These are phyloP conservation scores for Alternaria consortialis DNA, from an alignment of 2,329 filamentous ascomycete genomes.

Conservation along the genomic window DNA sequence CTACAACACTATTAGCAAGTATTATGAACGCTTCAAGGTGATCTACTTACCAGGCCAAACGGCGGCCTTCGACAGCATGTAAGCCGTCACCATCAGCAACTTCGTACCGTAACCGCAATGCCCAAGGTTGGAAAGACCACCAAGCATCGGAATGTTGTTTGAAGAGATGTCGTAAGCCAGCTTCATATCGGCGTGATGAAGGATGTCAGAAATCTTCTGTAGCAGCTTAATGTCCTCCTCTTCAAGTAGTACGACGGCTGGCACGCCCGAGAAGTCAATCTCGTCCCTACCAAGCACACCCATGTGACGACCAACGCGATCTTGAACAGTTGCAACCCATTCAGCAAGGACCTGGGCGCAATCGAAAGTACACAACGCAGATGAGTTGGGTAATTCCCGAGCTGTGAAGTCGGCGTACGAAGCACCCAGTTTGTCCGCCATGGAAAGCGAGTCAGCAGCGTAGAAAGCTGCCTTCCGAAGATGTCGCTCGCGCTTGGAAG, in stretches of 20 bases:
- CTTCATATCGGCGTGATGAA: slow-evolving; percentile 80
- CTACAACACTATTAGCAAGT: slow-evolving; percentile 52
- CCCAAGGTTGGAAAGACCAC: slow-evolving; percentile 65
- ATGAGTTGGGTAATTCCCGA: slow-evolving; percentile 86
- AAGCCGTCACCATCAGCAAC: slow-evolving; percentile 82
- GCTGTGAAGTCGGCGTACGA: slow-evolving; percentile 86
- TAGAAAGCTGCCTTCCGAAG: slow-evolving; percentile 95
- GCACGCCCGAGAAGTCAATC: slow-evolving; percentile 80
- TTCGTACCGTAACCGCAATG: slow-evolving; percentile 81
- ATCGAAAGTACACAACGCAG: slow-evolving; percentile 90
- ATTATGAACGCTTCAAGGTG: background rate
- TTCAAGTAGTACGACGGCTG: slow-evolving; percentile 88
- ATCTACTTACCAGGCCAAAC: slow-evolving; percentile 84
- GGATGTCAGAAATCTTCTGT: slow-evolving; percentile 80
- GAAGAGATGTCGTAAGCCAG: slow-evolving; percentile 66
- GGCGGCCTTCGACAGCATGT: slow-evolving; percentile 86
- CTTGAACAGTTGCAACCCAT: slow-evolving; percentile 92
- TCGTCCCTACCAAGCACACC: slow-evolving; percentile 86
- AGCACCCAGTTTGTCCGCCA: slow-evolving; percentile 85
- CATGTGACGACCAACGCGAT: slow-evolving; percentile 88
- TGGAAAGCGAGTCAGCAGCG: slow-evolving; percentile 87
- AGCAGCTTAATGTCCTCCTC: slow-evolving; percentile 90
- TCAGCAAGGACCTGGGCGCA: slow-evolving; percentile 93
- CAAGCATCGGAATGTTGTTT: slow-evolving; percentile 60
- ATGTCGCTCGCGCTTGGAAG: slow-evolving; percentile 82